Conservation (phyloP, 1,284 basidiomycete species). For the Schizophyllum amplum region DNA sequence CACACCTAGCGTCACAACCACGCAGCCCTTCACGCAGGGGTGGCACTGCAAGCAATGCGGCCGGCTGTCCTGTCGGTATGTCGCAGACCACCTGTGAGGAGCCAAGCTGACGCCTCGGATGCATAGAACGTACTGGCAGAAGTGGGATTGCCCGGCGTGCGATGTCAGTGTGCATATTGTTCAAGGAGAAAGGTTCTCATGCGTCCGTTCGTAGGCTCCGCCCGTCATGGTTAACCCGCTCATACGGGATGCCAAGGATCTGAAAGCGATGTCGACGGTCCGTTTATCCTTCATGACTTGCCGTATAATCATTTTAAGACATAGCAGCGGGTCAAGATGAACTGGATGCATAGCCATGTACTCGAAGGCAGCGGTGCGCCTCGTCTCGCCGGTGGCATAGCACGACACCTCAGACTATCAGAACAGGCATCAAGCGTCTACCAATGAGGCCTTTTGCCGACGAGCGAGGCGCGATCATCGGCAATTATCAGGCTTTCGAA, state of each 20-base stretch:
- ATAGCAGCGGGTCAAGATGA: conserved; percentile 13
- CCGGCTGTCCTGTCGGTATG: conserved; percentile 61
- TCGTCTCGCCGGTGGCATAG: background rate
- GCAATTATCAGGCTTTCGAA: conserved; percentile 1
- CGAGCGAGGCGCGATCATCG: background rate
- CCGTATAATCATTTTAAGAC: conserved; percentile 12
- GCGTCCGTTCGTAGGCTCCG: background rate
- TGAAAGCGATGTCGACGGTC: background rate
- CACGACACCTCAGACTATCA: background rate
- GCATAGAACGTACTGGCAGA: conserved; percentile 59
- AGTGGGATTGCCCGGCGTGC: conserved; percentile 58
- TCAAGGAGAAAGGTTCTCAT: background rate
- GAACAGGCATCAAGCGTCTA: background rate
- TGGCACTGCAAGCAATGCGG: conserved; percentile 64
- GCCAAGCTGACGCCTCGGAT: conserved; percentile 4
- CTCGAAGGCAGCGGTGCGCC: background rate
- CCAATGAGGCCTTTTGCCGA: background rate
- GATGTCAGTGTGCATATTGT: conserved; percentile 24
- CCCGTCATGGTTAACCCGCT: background rate
- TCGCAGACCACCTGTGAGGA: conserved; percentile 3
- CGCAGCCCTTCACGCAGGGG: conserved; percentile 51
- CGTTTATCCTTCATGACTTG: background rate
- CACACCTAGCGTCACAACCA: conserved; percentile 34
- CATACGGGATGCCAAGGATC: background rate
- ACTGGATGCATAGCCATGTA: background rate